Base-by-base conservation (phyloP, 495 filamentous ascomycete genomes). In the Xylaria bambusicola region DNA sequence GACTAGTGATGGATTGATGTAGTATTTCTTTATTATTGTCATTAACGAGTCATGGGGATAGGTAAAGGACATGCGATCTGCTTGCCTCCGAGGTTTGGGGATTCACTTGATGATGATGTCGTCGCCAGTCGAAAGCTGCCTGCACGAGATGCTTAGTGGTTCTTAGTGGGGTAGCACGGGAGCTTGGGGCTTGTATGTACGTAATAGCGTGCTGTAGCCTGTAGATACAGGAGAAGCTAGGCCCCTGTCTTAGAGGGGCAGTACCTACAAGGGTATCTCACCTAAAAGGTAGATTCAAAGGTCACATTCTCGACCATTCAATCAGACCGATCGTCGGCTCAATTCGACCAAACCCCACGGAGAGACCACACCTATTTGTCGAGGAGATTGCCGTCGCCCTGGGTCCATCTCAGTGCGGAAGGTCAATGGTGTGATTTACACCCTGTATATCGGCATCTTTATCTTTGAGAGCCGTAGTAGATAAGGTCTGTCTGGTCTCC, bases 401-500 rank as follows among this genome's bases (percentile, higher is more conserved):
- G n/a, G n/a, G n/a, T n/a, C 10, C 20, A 17, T 52, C 49, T 54
- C 26, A 6, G 41, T 46, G 6, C 9, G 18, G 40, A 56, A 47
- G 27, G 41, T 26, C 12, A 60, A 62, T 64, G 66, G 50, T 58
- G 66, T 36, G 64, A 69, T 69, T 63, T 65, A 53, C 48, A 58
- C 60, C 66, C 50, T 67, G 62, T 27, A 57, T 58, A 50, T 70
- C 67, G 67, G 67, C 49, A 67, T 65, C 27, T 27, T n/a, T 12
- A 48, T 58, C 26, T 50, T 35, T 1, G 21, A 15, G 29, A n/a
- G 21, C 33, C 57, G 45, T 46, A 2, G 10, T 40, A 31, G 24
- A 33, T 10, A 33, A 33, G 10, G 5, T 10, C 31, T 6, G 10
- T 33, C 31, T 6, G 10, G 10, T n/a, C n/a, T n/a, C n/a, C n/a